phyloP scores from a whole-genome alignment of 2,329 filamentous ascomycete species.

The Dactylonectria estremocensis region DNA sequence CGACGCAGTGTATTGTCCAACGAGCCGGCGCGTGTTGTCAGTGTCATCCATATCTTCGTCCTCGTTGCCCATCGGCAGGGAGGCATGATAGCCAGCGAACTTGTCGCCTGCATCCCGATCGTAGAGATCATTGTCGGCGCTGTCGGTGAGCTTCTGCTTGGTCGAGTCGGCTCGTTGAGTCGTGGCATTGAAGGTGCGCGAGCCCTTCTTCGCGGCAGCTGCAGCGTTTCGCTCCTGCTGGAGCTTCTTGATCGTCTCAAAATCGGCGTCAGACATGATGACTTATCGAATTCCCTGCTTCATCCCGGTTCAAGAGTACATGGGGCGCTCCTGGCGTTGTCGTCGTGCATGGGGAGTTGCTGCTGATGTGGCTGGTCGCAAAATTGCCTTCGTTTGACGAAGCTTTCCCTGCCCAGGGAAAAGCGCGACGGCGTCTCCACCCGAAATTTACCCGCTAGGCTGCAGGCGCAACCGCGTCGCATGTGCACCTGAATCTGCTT shows the following conservation, averaged over 20 bases:
- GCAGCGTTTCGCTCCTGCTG: constrained; percentile 93
- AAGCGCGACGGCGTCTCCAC: constrained; percentile 38
- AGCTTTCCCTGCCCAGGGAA: constrained; percentile 52
- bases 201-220: constrained; percentile 84
- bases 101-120: constrained; percentile 83
- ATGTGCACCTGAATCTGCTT: neutral
- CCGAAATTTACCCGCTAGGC: constrained; percentile 54
- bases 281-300: constrained; percentile 54
- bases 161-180: constrained; percentile 89
- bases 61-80: constrained; percentile 83
- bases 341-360: constrained; percentile 56
- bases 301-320: constrained; percentile 61
- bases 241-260: constrained; percentile 88
- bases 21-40: constrained; percentile 82
- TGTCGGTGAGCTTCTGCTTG: constrained; percentile 92
- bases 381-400: constrained; percentile 48
- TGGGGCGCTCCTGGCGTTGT: constrained; percentile 52
- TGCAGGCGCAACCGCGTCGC: constrained; percentile 12
- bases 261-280: constrained; percentile 84
- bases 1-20: constrained; percentile 97
- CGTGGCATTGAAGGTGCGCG: constrained; percentile 82
- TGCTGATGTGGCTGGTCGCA: constrained; percentile 50
- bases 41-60: constrained; percentile 84
- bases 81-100: constrained; percentile 92
- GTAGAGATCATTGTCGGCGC: constrained; percentile 91